A percentile compares a stretch with the other conserved stretches of the same genome.
Conservation (phyloP, 2,329 filamentous ascomycete genomes). For the Sarocladium strictum region DNA sequence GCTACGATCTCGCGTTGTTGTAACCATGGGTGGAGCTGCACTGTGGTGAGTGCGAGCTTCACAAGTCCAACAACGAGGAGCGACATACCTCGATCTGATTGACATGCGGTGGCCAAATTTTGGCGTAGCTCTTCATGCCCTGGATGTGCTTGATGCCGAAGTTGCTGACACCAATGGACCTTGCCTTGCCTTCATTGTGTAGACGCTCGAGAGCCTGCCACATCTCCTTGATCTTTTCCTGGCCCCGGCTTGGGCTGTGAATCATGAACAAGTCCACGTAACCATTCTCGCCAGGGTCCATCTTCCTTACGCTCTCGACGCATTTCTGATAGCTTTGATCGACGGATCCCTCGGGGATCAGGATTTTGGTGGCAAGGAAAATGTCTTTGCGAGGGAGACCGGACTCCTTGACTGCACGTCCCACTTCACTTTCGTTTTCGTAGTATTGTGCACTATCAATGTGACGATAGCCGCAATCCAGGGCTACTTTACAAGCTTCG, state of each 20-base stretch:
- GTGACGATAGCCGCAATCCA: slow-evolving; percentile 54
- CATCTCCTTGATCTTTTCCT: slow-evolving; percentile 48
- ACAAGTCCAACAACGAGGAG: slow-evolving; percentile 16
- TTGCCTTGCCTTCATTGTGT: slow-evolving; percentile 51
- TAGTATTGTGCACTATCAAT: slow-evolving; percentile 61
- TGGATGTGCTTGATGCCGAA: slow-evolving; percentile 63
- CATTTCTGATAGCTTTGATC: slow-evolving; percentile 56
- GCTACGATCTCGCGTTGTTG: slow-evolving; percentile 36
- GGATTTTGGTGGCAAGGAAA: slow-evolving; percentile 68
- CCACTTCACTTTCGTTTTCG: slow-evolving; percentile 62
- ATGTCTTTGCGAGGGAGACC: slow-evolving; percentile 51
- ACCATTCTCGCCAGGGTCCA: slow-evolving; percentile 46
- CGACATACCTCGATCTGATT: slow-evolving; percentile 61
- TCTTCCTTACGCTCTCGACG: slow-evolving; percentile 55
- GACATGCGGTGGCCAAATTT: slow-evolving; percentile 59
- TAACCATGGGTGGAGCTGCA: slow-evolving; percentile 63
- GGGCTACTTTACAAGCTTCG: slow-evolving; percentile 51
- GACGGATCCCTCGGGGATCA: slow-evolving; percentile 41
- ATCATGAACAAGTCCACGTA: slow-evolving; percentile 68
- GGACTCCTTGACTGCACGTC: slow-evolving; percentile 53
- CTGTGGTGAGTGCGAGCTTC: slow-evolving; percentile 41
- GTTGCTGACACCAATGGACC: slow-evolving; percentile 66
- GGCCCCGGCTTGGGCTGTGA: slow-evolving; percentile 54
- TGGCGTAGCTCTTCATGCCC: slow-evolving; percentile 56
- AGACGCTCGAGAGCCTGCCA: slow-evolving; percentile 62